Conservation (phyloP, 345 rosid species). For the Anacardium occidentale region DNA sequence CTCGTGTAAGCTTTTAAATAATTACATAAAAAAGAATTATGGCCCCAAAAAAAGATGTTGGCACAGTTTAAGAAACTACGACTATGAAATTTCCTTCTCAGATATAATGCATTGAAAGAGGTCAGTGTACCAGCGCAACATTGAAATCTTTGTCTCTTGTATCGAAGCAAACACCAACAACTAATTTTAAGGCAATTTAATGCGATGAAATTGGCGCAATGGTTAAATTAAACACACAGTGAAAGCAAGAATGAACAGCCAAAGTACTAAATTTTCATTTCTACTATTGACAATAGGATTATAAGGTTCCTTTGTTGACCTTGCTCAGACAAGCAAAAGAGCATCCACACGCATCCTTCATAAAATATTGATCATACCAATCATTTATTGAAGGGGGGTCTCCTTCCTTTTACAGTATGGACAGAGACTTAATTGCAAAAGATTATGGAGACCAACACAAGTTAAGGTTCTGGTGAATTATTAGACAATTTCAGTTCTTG, state of each 20-base stretch:
- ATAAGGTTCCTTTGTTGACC: neutral
- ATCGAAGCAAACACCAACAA: no score
- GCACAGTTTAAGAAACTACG: neutral
- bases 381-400: neutral
- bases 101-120: neutral
- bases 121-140: neutral
- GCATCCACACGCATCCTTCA: neutral
- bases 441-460: neutral
- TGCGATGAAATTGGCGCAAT: no score
- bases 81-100: neutral
- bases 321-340: neutral
- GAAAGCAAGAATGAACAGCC: no score
- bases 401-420: neutral
- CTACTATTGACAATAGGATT: no score
- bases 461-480: neutral
- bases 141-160: neutral
- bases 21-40: neutral
- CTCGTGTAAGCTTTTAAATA: no score
- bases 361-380: neutral
- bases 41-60: neutral
- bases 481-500: neutral
- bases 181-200: no score
- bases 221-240: no score
- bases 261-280: no score
- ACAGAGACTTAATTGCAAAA: neutral